Conservation (phyloP, 371 early-diverging fungal species). For the Mucor plumbeus region DNA sequence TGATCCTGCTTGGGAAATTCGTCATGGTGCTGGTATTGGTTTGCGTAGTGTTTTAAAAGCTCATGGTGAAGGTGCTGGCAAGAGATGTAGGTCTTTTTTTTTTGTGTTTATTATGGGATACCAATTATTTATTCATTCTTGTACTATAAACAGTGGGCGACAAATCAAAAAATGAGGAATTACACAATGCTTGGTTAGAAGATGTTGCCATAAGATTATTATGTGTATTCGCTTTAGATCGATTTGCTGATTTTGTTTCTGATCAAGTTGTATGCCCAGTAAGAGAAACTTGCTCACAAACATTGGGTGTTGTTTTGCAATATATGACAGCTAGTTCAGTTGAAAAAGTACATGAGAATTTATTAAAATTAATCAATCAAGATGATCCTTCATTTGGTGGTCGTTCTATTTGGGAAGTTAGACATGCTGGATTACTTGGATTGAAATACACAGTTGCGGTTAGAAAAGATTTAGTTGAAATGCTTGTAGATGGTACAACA, state of each 20-base stretch:
- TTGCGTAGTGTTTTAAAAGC: constrained; percentile 86
- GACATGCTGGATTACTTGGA: constrained; percentile 95
- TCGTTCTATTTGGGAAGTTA: constrained; percentile 86
- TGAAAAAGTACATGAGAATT: constrained; percentile 55
- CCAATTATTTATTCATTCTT: background rate
- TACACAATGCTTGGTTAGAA: constrained; percentile 84
- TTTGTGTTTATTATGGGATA: background rate
- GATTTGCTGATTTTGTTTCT: constrained; percentile 96
- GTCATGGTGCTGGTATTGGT: constrained; percentile 97
- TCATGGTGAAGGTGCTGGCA: constrained; percentile 89
- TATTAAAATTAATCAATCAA: constrained; percentile 69
- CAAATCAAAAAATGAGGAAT: constrained; percentile 62
- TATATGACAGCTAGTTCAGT: constrained; percentile 66
- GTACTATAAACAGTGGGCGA: constrained; percentile 38
- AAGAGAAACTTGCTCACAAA: constrained; percentile 94
- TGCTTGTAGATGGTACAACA: constrained; percentile 67
- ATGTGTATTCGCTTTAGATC: constrained; percentile 93
- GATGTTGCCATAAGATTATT: constrained; percentile 88
- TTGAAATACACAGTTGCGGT: constrained; percentile 95
- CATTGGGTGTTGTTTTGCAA: constrained; percentile 85
- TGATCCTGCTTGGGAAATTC: constrained; percentile 91
- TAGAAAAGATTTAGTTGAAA: constrained; percentile 80
- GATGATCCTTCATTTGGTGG: constrained; percentile 49
- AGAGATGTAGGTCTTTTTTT: constrained; percentile 43
- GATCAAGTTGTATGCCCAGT: constrained; percentile 97